Evolutionary conservation across 768 basidiomycete species (phyloP), one percentile per base, ranked within the genome.

Genomic region (Hortiboletus campestris): DNA sequence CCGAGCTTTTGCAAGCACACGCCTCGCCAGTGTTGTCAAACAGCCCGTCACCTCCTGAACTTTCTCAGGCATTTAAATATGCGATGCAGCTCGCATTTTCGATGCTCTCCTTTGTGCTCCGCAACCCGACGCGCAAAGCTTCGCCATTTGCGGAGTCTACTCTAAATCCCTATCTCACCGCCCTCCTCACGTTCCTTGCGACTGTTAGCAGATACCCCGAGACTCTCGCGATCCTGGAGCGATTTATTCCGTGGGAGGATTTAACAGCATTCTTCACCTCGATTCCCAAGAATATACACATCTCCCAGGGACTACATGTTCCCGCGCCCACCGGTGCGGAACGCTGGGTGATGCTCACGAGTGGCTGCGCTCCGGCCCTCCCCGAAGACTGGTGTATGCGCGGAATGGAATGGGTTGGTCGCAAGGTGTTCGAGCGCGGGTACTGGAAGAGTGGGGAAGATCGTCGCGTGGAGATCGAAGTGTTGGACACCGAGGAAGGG

Each of bases 361-460:
- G 78, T 43, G 83, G 83, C 14, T 86, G 84, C 57, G 74, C 81
- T 20, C 85, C 86, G 0, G 86, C 91, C 0, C 75, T 98, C 2
- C 81, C 90, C 0, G 97, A 99, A 71, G 97, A 98, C 65, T 98
- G 95, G 94, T 91, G 89, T 64, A 68, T 98, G 61, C 82, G 97
- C 32, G 97, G 97, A 1, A 92, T 95, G 86, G 94, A 94, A 63
- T 99, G 97, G 97, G 88, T 92, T 4, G 89, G 91, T 7, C 80
- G 92, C 55, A 84, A 84, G 57, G 86, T 98, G 16, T 98, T 89
- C 67, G 94, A 96, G 69, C 84, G 91, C 39, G 96, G 95, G 0
- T 98, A 88, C 69, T 99, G 97, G 97, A 91, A 88, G 67, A 76
- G 77, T n/a, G 82, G 81, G 32, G 88, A 86, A 49, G 85, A 86